These are phyloP conservation scores for Cladosporium austrohemisphaericum DNA, from an alignment of 2,329 filamentous ascomycete species.

Conservation along the genomic window DNA sequence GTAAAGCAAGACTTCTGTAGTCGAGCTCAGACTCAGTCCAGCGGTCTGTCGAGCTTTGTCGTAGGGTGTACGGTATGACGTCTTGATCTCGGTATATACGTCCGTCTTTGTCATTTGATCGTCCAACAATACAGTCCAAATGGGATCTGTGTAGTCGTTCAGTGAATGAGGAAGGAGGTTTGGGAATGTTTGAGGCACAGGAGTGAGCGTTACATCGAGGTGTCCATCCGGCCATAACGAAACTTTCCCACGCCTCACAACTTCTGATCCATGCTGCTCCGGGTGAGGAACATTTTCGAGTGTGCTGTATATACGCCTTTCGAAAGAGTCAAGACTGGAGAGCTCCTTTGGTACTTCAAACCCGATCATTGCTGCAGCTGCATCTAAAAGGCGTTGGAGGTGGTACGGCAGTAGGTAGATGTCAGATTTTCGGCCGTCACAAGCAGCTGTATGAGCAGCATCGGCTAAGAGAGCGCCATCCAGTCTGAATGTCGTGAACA, in stretches of 20 bases:
- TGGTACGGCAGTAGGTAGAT: constrained; percentile 13
- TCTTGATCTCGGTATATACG: constrained; percentile 82
- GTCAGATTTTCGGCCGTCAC: neutral
- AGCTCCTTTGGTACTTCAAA: neutral
- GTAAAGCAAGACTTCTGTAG: constrained; percentile 69
- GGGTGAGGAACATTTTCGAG: no score
- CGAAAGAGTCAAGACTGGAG: neutral
- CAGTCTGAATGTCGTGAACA: constrained; percentile 11
- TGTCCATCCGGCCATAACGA: constrained; percentile 1
- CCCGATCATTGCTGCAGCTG: neutral
- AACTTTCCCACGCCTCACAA: neutral
- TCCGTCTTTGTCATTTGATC: constrained; percentile 47
- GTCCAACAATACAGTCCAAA: constrained; percentile 50
- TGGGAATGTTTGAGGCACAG: neutral
- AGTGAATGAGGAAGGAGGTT: neutral
- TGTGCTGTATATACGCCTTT: neutral
- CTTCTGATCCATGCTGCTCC: neutral
- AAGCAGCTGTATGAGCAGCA: neutral
- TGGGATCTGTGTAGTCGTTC: neutral
- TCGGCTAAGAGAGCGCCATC: neutral
- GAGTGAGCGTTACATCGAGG: neutral
- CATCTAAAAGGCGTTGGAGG: constrained; percentile 3
- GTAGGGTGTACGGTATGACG: constrained; percentile 70
- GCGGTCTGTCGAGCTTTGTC: constrained; percentile 63
- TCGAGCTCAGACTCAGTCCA: constrained; percentile 44